Percentiles rank a stretch among this genome's conserved stretches.
These are phyloP conservation scores for Aspergillus quadrilineatus DNA, from an alignment of 2,329 filamentous ascomycete species.

Conservation along the genomic window DNA sequence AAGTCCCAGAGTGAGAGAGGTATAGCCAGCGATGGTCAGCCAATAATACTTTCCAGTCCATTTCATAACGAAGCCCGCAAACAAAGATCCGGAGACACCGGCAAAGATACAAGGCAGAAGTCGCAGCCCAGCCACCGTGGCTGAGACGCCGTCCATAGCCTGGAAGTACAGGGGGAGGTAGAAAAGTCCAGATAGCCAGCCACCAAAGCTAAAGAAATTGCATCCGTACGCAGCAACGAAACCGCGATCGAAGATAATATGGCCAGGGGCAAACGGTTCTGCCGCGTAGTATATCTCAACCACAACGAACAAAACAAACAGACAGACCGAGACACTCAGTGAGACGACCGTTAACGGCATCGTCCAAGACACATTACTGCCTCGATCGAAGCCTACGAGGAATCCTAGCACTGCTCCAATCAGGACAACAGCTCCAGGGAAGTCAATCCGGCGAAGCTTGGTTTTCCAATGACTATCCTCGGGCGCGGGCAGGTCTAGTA, in stretches of 20 bases:
- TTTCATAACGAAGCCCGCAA: conserved; percentile 66
- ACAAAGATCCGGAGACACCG: conserved; percentile 64
- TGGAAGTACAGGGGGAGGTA: conserved; percentile 79
- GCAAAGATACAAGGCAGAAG: conserved; percentile 66
- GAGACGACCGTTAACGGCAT: conserved; percentile 58
- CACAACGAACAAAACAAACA: conserved; percentile 67
- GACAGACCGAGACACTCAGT: conserved; percentile 54
- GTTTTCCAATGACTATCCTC: conserved; percentile 62
- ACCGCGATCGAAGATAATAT: conserved; percentile 66
- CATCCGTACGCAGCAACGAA: conserved; percentile 67
- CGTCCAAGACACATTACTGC: conserved; percentile 69
- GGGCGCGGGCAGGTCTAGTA: conserved; percentile 60
- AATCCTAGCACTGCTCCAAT: conserved; percentile 65
- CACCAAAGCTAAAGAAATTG: conserved; percentile 70
- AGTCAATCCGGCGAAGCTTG: conserved; percentile 70
- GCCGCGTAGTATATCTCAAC: conserved; percentile 67
- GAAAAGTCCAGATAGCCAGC: conserved; percentile 62
- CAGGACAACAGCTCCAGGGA: conserved; percentile 67
- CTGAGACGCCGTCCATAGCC: conserved; percentile 63
- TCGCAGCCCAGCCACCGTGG: conserved; percentile 63
- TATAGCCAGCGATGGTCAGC: conserved; percentile 62
- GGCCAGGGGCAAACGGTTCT: conserved; percentile 72
- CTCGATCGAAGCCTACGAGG: conserved; percentile 69
- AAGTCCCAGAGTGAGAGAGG: conserved; percentile 55
- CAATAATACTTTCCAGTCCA: conserved; percentile 70